phyloP scores from a whole-genome alignment of 164 flowering plant genomes.

The Hamamelis virginiana region DNA sequence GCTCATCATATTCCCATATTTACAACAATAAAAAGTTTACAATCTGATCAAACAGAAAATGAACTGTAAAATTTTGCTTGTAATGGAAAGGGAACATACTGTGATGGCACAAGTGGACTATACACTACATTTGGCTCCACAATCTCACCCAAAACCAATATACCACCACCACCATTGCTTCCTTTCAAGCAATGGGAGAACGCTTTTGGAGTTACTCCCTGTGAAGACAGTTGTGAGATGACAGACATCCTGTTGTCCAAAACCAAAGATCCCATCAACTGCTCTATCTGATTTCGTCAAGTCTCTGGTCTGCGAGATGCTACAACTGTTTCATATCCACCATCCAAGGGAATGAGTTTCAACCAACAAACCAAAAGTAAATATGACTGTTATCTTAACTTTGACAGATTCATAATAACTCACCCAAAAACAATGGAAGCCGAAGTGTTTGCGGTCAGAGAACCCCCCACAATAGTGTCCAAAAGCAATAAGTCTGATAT shows the following conservation, averaged over 20 bases:
- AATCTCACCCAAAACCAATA: constrained; percentile 88
- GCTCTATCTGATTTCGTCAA: constrained; percentile 93
- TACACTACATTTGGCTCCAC: constrained; percentile 84
- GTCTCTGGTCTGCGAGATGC: constrained; percentile 70
- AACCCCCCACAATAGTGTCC: constrained; percentile 47
- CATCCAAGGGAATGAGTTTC: constrained; percentile 8
- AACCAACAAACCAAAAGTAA: constrained; percentile 2
- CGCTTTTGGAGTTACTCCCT: constrained; percentile 65
- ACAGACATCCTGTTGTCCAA: constrained; percentile 88
- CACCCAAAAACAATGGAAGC: constrained; percentile 83
- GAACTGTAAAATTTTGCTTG: neutral
- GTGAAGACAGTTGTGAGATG: constrained; percentile 79
- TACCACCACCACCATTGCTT: constrained; percentile 72
- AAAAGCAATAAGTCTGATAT: constrained; percentile 66
- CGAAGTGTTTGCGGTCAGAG: constrained; percentile 52
- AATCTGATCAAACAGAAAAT: neutral
- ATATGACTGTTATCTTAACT: neutral
- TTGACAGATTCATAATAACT: constrained; percentile 13
- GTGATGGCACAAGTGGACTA: constrained; percentile 81
- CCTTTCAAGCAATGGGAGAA: constrained; percentile 97
- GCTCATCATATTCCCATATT: neutral
- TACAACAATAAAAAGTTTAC: neutral
- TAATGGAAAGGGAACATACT: constrained; percentile 42
- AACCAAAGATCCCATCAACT: constrained; percentile 94
- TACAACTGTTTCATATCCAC: constrained; percentile 64